Evolutionary conservation across 768 basidiomycete species (phyloP), one percentile per base, ranked within the genome.

Genomic region (Leucosporidium creatinivorum): DNA sequence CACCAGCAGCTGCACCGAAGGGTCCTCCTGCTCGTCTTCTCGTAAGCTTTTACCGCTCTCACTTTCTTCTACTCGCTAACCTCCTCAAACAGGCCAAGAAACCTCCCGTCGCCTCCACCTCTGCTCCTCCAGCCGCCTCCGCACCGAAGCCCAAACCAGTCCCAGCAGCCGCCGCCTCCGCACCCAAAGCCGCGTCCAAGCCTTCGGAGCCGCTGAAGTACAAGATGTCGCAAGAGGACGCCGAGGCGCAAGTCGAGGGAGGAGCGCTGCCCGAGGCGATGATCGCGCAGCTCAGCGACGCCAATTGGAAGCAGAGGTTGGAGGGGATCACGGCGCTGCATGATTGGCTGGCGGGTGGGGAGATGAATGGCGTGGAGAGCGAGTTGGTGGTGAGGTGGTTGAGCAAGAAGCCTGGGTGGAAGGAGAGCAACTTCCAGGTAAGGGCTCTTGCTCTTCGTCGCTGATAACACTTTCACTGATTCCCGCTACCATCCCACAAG

Each of bases 401-500:
- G 67, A 87, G 85, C 25, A 98, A 94, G 82, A 91, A 89, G 51
- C 81, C 81, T 70, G 92, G 93, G 3, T 97, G 92, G 93, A 84
- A 83, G n/a, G 96, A 99, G 80, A 98, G 96, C 82, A 99, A 98
- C 75, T 99, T 99, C 73, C 94, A 99, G 81, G 93, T 89, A 67
- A 64, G 78, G 73, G 1, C 15, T 19, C 31, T 26, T 44, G 2
- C 30, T 7, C 26, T 58, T 19, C 61, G 57, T 2, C 31, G 5
- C 18, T 25, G 61, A 2, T 7, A 31, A 50, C 33, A 44, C 59
- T 33, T 26, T n/a, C 30, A 36, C 52, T 31, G 33, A 58, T 4
- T 25, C 15, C 48, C 12, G 33, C 26, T 33, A 15, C 13, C 17
- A 36, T 47, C 36, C 60, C 30, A 62, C 12, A 1, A 97, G 93